These are phyloP conservation scores for Alternaria triticimaculans DNA, from an alignment of 2,329 filamentous ascomycete species.

Conservation along the genomic window DNA sequence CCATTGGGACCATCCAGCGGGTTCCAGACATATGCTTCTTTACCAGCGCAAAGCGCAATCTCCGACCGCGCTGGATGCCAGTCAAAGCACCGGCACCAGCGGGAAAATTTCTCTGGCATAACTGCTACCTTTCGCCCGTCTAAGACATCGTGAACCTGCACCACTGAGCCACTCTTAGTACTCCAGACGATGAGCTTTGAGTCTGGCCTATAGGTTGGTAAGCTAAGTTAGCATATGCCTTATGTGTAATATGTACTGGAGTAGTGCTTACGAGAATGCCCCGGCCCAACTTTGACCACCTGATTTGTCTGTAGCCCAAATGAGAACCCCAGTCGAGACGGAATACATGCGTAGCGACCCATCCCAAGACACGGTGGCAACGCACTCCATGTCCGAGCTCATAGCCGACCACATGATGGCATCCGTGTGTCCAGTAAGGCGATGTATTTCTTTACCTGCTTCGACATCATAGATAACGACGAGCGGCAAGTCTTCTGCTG, in stretches of 20 bases:
- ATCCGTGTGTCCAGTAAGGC: conserved; percentile 35
- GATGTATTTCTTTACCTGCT: conserved; percentile 16
- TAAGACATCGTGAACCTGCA: conserved; percentile 27
- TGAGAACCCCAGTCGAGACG: conserved; percentile 21
- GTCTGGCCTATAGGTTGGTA: conserved; percentile 10
- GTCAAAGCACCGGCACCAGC: conserved; percentile 29
- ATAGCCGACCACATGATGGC: conserved; percentile 35
- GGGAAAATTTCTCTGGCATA: conserved; percentile 14
- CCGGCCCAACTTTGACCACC: conserved; percentile 31
- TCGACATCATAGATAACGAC: conserved; percentile 31
- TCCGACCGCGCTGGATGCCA: conserved; percentile 34
- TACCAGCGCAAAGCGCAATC: conserved; percentile 29
- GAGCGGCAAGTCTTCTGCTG: conserved; percentile 13
- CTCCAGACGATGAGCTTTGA: conserved; percentile 36
- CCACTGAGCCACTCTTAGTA: conserved; percentile 11
- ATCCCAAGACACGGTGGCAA: conserved; percentile 39
- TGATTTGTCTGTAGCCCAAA: conserved; percentile 25
- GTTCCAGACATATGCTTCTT: conserved; percentile 31
- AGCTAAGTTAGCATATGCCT: not conserved
- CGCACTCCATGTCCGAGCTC: conserved; percentile 28
- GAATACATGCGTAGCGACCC: conserved; percentile 38
- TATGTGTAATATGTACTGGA: not conserved
- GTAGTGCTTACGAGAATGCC: conserved; percentile 24
- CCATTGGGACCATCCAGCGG: conserved; percentile 27
- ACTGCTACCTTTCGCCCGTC: conserved; percentile 21